Evolutionary conservation across 768 basidiomycete species (phyloP), one percentile per base, ranked within the genome.

Genomic region (Mycena vitilis): DNA sequence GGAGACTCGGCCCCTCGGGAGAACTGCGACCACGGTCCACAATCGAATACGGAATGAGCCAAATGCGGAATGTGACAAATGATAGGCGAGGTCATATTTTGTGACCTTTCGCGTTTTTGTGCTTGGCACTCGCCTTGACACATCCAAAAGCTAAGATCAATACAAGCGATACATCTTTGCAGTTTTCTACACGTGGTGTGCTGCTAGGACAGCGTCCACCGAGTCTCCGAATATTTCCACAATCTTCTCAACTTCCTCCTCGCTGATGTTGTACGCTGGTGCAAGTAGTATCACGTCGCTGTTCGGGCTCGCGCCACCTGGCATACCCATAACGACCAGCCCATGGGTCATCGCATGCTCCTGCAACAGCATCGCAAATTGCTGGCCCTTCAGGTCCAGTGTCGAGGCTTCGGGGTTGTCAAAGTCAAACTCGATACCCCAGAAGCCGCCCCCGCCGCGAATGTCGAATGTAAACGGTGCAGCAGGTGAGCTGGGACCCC

Each of bases 351-450:
- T 76, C 61, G 89, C 88, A 52, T 85, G 87, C 36, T 88, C 91
- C 77, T 95, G 94, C 18, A 92, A 85, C 23, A 87, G 81, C 78
- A 89, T 87, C 20, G 88, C 93, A 73, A 95, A 93, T 42, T 78
- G 76, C 55, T 85, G 68, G 4, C 83, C 85, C 71, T 83, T 82
- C 66, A 92, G 84, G 66, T 88, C 81, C 20, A 88, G 58, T n/a
- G 77, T 76, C 44, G 77, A 65, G 12, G 81, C 84, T 63, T 83
- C 81, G 15, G 78, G 74, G 18, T 75, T 76, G 6, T 83, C 82
- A 69, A 92, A 89, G 72, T 95, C 92, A 69, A 94, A 95, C 75
- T 96, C 95, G 61, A 96, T 80, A 25, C 83, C 91, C 91, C 92
- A 95, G 81, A 95, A 94, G 36, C 89, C 86, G 40, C 95, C 95